Base-by-base conservation (phyloP, 2,329 filamentous ascomycete species). In the Onygena corvina region DNA sequence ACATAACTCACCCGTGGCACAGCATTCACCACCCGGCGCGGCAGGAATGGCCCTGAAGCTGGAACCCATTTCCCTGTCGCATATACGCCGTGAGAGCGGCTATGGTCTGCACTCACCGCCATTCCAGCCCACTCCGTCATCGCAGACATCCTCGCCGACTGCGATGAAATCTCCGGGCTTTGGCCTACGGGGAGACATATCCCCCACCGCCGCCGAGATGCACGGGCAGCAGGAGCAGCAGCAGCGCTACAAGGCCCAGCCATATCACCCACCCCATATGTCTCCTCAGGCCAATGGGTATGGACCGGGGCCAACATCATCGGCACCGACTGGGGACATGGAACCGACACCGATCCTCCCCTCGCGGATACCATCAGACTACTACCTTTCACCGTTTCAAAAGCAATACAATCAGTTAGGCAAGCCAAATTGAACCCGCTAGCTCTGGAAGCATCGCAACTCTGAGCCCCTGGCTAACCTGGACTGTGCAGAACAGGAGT, bases 331-430 rank as follows among this genome's bases (percentile, higher is more conserved):
- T 46, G 21, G 50, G 49, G 44, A 20, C 31, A 42, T 52, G 11
- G 47, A 49, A 12, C 27, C 36, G 16, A 47, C 63, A 42, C 66
- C 66, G 12, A 57, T 68, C 42, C 65, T 74, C 34, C 68, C 72
- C n/a, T 29, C 42, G 4, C 42, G 36, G 36, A 40, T 40, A 40
- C 36, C 36, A 3, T 21, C 36, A 14, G 67, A 69, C 48, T 94
- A 84, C 68, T 95, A 94, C 64, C 81, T 85, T 46, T 84, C 86
- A 51, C 84, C 86, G 14, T 95, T 94, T 69, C 87, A 93, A 63
- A 92, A 85, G 66, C 90, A 95, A 67, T 89, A 93, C 68, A 86
- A 93, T 68, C 87, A 94, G 74, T 80, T 96, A 67, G 90, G 90
- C 84, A 87, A 85, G 88, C 75, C 76, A 62, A 67, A 60, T 67